These are phyloP conservation scores for Lantana camara DNA, from an alignment of 257 asterid species.

Conservation along the genomic window DNA sequence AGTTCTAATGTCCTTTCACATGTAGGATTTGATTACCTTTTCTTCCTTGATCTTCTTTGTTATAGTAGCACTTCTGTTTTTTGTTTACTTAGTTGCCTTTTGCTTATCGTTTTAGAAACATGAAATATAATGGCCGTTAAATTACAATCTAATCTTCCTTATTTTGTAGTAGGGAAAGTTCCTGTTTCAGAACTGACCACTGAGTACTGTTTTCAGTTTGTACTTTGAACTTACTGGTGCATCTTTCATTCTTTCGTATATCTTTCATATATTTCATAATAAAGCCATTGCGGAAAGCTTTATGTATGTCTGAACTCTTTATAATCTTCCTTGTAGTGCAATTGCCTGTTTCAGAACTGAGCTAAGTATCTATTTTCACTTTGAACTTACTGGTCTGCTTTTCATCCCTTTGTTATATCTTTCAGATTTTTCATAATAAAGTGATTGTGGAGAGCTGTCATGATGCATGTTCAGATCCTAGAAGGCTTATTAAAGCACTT, in stretches of 20 bases:
- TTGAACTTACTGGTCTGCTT: slow-evolving; percentile 16
- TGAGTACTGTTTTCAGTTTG: not conserved
- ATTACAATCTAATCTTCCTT: no score
- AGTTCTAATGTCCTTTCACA: not conserved
- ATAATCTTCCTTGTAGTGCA: no score
- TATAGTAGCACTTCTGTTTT: not conserved
- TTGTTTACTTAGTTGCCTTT: not conserved
- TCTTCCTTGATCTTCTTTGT: slow-evolving; percentile 2
- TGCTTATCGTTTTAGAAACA: not conserved
- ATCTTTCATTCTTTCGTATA: slow-evolving; percentile 18
- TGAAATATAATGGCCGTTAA: not conserved
- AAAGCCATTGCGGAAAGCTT: slow-evolving; percentile 61
- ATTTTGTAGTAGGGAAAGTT: not conserved
- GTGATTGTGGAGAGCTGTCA: slow-evolving; percentile 64
- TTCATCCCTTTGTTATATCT: slow-evolving; percentile 10
- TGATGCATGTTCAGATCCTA: slow-evolving; percentile 79
- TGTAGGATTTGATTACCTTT: slow-evolving; percentile 10
- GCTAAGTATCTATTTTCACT: slow-evolving; percentile 1
- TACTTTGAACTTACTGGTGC: slow-evolving; percentile 10
- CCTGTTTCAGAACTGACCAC: no score
- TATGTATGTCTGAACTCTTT: no score
- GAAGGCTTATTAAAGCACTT: slow-evolving; percentile 68
- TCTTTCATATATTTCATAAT: slow-evolving; percentile 73
- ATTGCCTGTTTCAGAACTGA: not conserved
- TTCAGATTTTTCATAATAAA: slow-evolving; percentile 79